Conservation (phyloP, 2,329 filamentous ascomycete species). For the Nothophoma quercina region DNA sequence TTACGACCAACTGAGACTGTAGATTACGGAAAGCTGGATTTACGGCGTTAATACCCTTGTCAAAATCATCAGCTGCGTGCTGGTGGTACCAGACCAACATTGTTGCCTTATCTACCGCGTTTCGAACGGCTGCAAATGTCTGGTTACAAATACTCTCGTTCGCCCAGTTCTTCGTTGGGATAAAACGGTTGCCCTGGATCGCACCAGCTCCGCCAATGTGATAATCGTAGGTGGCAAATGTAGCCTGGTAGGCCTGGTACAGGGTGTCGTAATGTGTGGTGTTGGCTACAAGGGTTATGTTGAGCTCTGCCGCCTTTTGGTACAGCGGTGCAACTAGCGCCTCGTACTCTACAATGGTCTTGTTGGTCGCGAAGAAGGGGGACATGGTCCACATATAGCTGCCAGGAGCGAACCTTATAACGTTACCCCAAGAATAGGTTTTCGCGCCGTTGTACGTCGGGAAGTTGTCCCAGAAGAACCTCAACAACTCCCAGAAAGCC, state of each 20-base stretch:
- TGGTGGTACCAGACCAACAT: slow-evolving; percentile 38
- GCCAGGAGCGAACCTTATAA: slow-evolving; percentile 33
- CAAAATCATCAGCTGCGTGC: slow-evolving; percentile 27
- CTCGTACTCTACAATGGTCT: slow-evolving; percentile 34
- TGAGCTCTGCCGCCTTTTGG: slow-evolving; percentile 30
- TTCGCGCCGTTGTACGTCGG: slow-evolving; percentile 34
- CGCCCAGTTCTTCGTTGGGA: slow-evolving; percentile 45
- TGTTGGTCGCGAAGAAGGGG: slow-evolving; percentile 39
- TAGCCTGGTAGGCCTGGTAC: slow-evolving; percentile 42
- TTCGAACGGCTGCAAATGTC: slow-evolving; percentile 34
- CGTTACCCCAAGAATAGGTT: slow-evolving; percentile 39
- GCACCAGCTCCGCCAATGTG: slow-evolving; percentile 40
- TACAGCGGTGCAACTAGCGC: slow-evolving; percentile 35
- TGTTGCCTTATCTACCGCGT: slow-evolving; percentile 32
- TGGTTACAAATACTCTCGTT: slow-evolving; percentile 34
- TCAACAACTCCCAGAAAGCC: slow-evolving; percentile 41
- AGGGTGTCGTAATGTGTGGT: slow-evolving; percentile 35
- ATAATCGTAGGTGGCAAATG: slow-evolving; percentile 34
- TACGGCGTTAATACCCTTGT: slow-evolving; percentile 35
- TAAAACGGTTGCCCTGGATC: slow-evolving; percentile 44
- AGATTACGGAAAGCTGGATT: slow-evolving; percentile 43
- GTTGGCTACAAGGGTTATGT: slow-evolving; percentile 34
- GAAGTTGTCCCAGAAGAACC: slow-evolving; percentile 32
- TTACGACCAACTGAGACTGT: slow-evolving; percentile 32
- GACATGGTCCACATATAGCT: slow-evolving; percentile 36